Conservation (phyloP, 257 asterid genomes). For the Plantago elongata region DNA sequence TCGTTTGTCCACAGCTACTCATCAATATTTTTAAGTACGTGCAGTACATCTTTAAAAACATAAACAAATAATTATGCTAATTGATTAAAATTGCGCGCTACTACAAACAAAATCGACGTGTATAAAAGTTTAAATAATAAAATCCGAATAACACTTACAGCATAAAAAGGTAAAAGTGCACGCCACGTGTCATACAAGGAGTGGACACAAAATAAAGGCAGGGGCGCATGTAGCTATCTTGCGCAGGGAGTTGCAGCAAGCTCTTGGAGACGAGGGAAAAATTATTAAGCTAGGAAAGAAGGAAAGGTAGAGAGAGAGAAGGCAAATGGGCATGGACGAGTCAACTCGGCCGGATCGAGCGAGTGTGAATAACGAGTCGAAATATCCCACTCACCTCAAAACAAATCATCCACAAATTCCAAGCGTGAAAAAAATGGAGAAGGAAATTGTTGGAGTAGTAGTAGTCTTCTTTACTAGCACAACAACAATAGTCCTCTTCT, state of each 20-base stretch:
- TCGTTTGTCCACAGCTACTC: too few relatives aligned
- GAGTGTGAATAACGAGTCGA: background rate
- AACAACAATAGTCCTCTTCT: constrained; percentile 32
- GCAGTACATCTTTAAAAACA: too few relatives aligned
- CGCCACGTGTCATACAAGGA: constrained; percentile 17
- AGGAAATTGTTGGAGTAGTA: constrained; percentile 59
- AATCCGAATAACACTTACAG: too few relatives aligned
- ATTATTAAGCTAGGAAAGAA: background rate
- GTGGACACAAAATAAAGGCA: constrained; percentile 29
- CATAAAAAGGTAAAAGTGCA: too few relatives aligned
- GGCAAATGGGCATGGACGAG: constrained; percentile 25
- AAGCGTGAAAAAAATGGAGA: constrained; percentile 59
- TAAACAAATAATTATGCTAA: too few relatives aligned
- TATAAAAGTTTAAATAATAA: too few relatives aligned
- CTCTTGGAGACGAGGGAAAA: constrained; percentile 23
- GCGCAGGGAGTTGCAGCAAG: constrained; percentile 60
- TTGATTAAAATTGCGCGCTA: too few relatives aligned
- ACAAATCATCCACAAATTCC: constrained; percentile 26
- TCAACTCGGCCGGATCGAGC: constrained; percentile 38
- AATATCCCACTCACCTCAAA: constrained; percentile 20
- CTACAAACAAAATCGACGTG: too few relatives aligned
- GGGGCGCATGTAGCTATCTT: constrained; percentile 22
- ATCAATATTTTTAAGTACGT: too few relatives aligned
- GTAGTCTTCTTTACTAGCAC: constrained; percentile 44
- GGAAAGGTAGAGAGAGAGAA: background rate